These are phyloP conservation scores for Fusarium veterinarium DNA, from an alignment of 2,329 filamentous ascomycete species.

Conservation along the genomic window DNA sequence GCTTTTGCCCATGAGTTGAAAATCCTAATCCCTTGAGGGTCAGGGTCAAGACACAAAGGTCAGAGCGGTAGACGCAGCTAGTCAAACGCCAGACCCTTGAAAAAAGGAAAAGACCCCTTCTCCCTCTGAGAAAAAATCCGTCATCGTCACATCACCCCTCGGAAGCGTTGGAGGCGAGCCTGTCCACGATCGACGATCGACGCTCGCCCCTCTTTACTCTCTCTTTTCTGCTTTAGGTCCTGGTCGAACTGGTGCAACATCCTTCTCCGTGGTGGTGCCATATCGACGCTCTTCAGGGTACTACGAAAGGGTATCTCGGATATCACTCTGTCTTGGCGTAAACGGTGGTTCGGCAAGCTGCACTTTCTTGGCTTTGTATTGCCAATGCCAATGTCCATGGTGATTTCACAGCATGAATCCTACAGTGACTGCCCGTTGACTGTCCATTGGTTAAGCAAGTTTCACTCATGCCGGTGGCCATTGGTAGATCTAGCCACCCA, in stretches of 20 bases:
- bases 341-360: conserved; percentile 6
- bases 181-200: conserved; percentile 20
- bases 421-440: not conserved
- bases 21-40: conserved; percentile 17
- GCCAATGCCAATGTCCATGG: not conserved
- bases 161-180: conserved; percentile 9
- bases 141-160: conserved; percentile 25
- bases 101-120: conserved; percentile 11
- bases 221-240: not conserved
- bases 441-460: conserved; percentile 9
- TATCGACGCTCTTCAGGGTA: conserved; percentile 19
- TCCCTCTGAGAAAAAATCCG: not conserved
- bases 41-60: conserved; percentile 19
- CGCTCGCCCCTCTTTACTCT: conserved; percentile 28
- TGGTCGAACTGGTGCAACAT: conserved; percentile 13
- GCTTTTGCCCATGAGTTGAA: conserved; percentile 1
- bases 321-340: conserved; percentile 20
- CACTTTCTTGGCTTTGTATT: not conserved
- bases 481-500: conserved; percentile 5
- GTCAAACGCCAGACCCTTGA: conserved; percentile 28
- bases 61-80: conserved; percentile 15
- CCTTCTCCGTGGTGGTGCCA: conserved; percentile 25
- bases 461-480: not conserved
- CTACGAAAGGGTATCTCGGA: conserved; percentile 6
- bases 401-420: conserved; percentile 1